Evolutionary conservation across 257 asterid genomes (phyloP), one percentile per base, ranked within the genome.

Genomic region (Solanum sejunctum): DNA sequence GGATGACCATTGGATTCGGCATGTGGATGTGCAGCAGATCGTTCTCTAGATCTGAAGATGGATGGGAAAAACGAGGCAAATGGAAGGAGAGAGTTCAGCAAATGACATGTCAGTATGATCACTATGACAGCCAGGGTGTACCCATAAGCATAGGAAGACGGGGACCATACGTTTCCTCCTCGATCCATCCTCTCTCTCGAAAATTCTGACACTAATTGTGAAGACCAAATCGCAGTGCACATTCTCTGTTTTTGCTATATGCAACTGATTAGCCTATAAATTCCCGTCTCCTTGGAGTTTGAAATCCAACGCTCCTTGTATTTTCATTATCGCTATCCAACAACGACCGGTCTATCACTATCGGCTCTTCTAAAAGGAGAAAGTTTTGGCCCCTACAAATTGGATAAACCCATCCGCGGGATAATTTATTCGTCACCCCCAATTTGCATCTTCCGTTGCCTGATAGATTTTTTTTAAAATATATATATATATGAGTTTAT

Each of bases 51-150:
- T 45, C 58, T 3, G 32, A 43, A 73, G 69, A 36, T 26, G 45
- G 86, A 2, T 56, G 71, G n/a, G 71, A 23, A 63, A 63, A 39
- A 12, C 41, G 32, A 63, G 49, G 77, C 73, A 39, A 66, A 51
- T 47, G 49, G 71, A 52, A 78, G 32, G 66, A 43, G 86, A 83
- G 77, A 51, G 13, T 64, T 3, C 18, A 89, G 61, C 47, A 71
- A 81, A 55, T 87, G 89, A 83, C 73, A 82, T 11, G 71, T 82
- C 23, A 82, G 78, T 58, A 89, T 89, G 80, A 87, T 47, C 66
- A 84, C 26, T 47, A 86, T 13, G 39, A 26, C 90, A 51, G 75
- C 88, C n/a, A 80, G 10, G 58, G 92, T 84, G 36, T 54, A 87
- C 1, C 85, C 28, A 20, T 28, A 83, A 13, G 66, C 7, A 83